Conservation (phyloP, 192 early-diverging fungal species). For the Kickxella alabastrina region DNA sequence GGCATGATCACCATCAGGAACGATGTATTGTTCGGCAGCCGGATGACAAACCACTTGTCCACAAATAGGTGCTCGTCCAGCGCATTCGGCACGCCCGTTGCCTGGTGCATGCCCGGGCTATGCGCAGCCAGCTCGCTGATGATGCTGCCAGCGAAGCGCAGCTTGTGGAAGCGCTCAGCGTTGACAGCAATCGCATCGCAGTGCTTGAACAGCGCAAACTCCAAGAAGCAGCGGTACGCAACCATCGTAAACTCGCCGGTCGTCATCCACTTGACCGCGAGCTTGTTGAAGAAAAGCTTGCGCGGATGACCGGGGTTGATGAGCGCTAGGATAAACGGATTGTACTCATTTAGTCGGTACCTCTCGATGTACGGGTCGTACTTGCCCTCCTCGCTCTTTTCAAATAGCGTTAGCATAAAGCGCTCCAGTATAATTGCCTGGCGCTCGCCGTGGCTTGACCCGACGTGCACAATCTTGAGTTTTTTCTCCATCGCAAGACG, state of each 20-base stretch:
- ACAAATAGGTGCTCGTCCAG: conserved; percentile 45
- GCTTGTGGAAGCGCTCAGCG: conserved; percentile 47
- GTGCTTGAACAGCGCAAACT: conserved; percentile 48
- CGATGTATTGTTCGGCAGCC: conserved; percentile 46
- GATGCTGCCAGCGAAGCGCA: conserved; percentile 45
- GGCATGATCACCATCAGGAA: conserved; percentile 50
- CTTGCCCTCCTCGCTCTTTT: conserved; percentile 32
- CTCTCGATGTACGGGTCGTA: conserved; percentile 44
- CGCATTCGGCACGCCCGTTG: conserved; percentile 38
- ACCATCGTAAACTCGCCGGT: conserved; percentile 52
- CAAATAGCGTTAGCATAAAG: conserved; percentile 52
- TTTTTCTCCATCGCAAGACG: conserved; percentile 9
- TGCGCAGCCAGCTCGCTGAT: conserved; percentile 31
- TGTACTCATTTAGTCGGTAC: conserved; percentile 50
- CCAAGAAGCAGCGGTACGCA: conserved; percentile 46
- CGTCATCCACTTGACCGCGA: conserved; percentile 40
- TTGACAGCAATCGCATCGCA: conserved; percentile 49
- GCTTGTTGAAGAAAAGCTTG: conserved; percentile 45
- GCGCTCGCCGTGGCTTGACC: conserved; percentile 22
- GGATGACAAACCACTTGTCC: conserved; percentile 52
- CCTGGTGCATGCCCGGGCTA: conserved; percentile 21
- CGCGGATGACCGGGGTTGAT: conserved; percentile 44
- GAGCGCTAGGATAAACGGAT: conserved; percentile 42
- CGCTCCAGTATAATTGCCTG: conserved; percentile 43
- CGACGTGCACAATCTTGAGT: conserved; percentile 23